These are phyloP conservation scores for Ceriops decandra DNA, from an alignment of 345 rosid genomes.

Conservation along the genomic window DNA sequence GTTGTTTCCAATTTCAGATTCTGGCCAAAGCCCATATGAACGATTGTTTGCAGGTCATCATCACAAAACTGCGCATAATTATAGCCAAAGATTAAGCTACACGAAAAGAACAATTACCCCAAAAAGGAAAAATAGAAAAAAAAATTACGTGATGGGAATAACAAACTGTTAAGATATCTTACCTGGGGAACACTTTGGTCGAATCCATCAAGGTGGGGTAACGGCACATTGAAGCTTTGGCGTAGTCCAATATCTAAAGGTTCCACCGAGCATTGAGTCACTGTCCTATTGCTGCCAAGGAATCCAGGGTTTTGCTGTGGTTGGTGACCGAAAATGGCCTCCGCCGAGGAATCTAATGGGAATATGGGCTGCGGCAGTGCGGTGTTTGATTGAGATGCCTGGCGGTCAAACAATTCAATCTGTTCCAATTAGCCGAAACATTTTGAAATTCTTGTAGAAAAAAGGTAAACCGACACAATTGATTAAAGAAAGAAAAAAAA, in stretches of 20 bases:
- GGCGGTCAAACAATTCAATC: not conserved
- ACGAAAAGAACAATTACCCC: not conserved
- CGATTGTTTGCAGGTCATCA: slow-evolving; percentile 72
- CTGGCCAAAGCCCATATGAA: slow-evolving; percentile 71
- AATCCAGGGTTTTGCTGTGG: slow-evolving; percentile 33
- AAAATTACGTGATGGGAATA: not conserved
- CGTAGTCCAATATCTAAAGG: slow-evolving; percentile 31
- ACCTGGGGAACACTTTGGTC: slow-evolving; percentile 49
- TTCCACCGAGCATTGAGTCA: slow-evolving; percentile 41
- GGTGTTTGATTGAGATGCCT: slow-evolving; percentile 51
- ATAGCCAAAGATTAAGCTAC: not conserved
- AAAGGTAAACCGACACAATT: not conserved
- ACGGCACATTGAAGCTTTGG: slow-evolving; percentile 41
- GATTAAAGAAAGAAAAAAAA: slow-evolving; percentile 3
- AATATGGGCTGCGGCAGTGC: slow-evolving; percentile 42
- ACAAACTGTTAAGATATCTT: slow-evolving; percentile 1
- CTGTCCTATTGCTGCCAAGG: slow-evolving; percentile 34
- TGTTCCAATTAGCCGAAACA: not conserved
- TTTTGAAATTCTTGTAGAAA: not conserved
- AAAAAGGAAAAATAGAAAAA: not conserved
- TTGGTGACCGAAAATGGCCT: slow-evolving; percentile 40
- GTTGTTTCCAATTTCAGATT: slow-evolving; percentile 32
- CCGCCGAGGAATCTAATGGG: slow-evolving; percentile 50
- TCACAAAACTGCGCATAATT: slow-evolving; percentile 48
- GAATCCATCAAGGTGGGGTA: slow-evolving; percentile 44